Evolutionary conservation across 1,284 basidiomycete genomes (phyloP), one percentile per base, ranked within the genome.

Genomic region (Ceratobasidium sp.): DNA sequence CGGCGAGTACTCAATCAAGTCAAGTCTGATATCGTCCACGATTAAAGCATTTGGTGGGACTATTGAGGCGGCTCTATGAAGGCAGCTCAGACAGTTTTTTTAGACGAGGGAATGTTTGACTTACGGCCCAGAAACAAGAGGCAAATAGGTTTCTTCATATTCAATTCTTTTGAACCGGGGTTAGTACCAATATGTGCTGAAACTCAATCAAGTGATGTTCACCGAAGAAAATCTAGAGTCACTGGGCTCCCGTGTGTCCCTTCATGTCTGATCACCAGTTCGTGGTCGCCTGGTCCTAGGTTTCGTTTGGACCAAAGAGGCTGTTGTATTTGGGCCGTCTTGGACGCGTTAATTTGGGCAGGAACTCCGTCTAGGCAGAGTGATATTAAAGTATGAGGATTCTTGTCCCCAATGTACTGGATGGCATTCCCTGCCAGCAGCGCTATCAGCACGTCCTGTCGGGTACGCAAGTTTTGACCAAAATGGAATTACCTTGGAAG

Each of bases 181-280:
- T 58, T 2, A 58, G 56, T 14, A 54, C 9, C 7, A 8, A n/a
- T 29, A 3, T 22, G n/a, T 22, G 48, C 48, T 22, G 9, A n/a
- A 37, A 34, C 29, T 27, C 24, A 1, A 54, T 19, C 1, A 29
- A 37, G n/a, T 19, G 4, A 22, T 49, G 14, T 29, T 37, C 31
- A 58, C 56, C 56, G 56, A 58, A 58, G 56, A 58, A 58, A 58
- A 16, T 58, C 56, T 34, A 58, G 16, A 13, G 56, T 29, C 37
- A 58, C n/a, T 9, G 56, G 31, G 16, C 8, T 34, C 19, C 31
- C 56, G n/a, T 58, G 1, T 19, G 19, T 7, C 19, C 56, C 56
- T 37, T 34, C 56, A 37, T 58, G 56, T 8, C 56, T 34, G 56
- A 58, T 19, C 19, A 58, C 29, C 31, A 58, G 19, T 31, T 58